A percentile compares a stretch with the other conserved stretches of the same genome.
These are phyloP conservation scores for Mycena rebaudengoi DNA, from an alignment of 768 basidiomycete genomes.

Conservation along the genomic window DNA sequence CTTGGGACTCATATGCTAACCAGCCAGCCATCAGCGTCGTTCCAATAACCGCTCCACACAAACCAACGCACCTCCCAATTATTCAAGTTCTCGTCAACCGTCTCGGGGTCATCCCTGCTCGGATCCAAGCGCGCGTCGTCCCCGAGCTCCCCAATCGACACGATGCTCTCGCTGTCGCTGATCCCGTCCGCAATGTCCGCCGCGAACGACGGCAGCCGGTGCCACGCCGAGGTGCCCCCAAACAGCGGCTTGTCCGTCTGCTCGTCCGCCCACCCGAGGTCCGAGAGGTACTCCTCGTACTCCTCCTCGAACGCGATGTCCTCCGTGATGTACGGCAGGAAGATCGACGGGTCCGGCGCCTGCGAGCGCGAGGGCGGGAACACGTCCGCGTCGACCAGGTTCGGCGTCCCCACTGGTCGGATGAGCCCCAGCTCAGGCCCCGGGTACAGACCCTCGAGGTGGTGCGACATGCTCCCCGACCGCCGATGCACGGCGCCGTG, in stretches of 20 bases:
- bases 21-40: background rate
- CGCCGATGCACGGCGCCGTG: conserved; percentile 72
- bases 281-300: conserved; percentile 95
- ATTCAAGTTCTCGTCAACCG: conserved; percentile 83
- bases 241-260: conserved; percentile 53
- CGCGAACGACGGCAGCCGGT: conserved; percentile 79
- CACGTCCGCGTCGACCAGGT: conserved; percentile 85
- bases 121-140: conserved; percentile 76
- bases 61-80: conserved; percentile 89
- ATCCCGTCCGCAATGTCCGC: conserved; percentile 87
- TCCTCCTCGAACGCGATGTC: conserved; percentile 96
- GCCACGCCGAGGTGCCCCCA: conserved; percentile 75
- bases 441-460: conserved; percentile 77
- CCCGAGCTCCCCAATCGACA: conserved; percentile 87
- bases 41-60: conserved; percentile 37
- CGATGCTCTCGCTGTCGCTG: conserved; percentile 94
- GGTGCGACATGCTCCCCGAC: conserved; percentile 85
- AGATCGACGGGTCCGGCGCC: conserved; percentile 82
- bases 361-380: conserved; percentile 94
- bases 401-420: conserved; percentile 78
- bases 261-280: conserved; percentile 78
- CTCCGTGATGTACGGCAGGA: conserved; percentile 92
- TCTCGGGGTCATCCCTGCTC: conserved; percentile 68
- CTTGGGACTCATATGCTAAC: conserved; percentile 93
- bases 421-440: conserved; percentile 81